Evolutionary conservation across 345 rosid genomes (phyloP), one percentile per base, ranked within the genome.

Genomic region (Excoecaria cochinchinensis): DNA sequence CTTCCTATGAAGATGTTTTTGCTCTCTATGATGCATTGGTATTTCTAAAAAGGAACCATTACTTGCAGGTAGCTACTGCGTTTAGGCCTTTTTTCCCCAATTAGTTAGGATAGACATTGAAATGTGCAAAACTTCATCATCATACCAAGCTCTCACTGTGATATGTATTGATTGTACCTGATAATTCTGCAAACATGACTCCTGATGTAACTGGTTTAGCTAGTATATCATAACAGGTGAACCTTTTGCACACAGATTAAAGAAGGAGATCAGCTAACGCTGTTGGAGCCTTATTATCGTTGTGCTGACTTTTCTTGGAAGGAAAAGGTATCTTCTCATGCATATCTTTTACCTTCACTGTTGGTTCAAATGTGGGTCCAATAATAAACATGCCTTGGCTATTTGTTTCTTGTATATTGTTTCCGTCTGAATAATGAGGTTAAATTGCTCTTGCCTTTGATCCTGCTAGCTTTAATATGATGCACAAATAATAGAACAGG

Each of bases 191-290:
- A 67, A 53, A 46, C 8, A 58, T 1, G 60, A 52, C 39, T 31
- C 39, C 53, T 15, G 21, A 22, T 42, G 16, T 42, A 42, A 21
- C 51, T 73, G 39, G 10, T 74, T 65, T 72, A 59, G 70, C 59
- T 48, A 12, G 14, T 51, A 22, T 55, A 12, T 65, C 67, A 3
- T 39, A 59, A 74, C 48, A 36, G 53, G 62, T 55, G 61, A 76
- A 70, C 62, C 21, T 72, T 70, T 40, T 79, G 65, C 19, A 77
- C 42, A 52, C 87, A 90, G 95, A 86, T 90, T 58, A 89, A 86
- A 82, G 95, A 89, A 84, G 95, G 90, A 71, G 92, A 90, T 76
- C 83, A 84, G 73, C 72, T 90, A 50, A 76, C 48, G 15, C 72
- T 90, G 3, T 68, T 90, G 77, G 90, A 90, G 53, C 95, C 95